These are phyloP conservation scores for Clitocybe nebularis DNA, from an alignment of 1,284 basidiomycete genomes.

Conservation along the genomic window DNA sequence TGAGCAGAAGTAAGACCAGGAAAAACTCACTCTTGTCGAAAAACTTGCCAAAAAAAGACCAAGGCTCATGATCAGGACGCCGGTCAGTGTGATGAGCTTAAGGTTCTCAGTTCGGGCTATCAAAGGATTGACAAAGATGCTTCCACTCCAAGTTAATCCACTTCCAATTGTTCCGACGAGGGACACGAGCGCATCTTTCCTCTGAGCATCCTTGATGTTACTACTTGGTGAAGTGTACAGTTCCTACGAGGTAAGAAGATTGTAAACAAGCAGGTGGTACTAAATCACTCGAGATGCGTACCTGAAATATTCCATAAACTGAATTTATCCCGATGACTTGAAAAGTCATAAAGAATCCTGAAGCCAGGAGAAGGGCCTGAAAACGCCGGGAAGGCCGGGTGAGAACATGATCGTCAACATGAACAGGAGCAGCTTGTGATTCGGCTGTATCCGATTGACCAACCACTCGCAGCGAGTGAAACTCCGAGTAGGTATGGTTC, in stretches of 20 bases:
- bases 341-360: constrained; percentile 42
- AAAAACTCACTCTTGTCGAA: constrained; percentile 27
- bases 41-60: constrained; percentile 39
- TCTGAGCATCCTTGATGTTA: constrained; percentile 31
- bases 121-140: constrained; percentile 40
- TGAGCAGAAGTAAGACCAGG: background rate
- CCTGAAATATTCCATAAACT: constrained; percentile 22
- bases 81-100: constrained; percentile 33
- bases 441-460: too few species aligned
- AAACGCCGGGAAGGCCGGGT: too few species aligned
- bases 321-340: constrained; percentile 41
- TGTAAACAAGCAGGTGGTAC: background rate
- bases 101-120: constrained; percentile 32
- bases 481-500: too few species aligned
- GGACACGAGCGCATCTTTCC: constrained; percentile 38
- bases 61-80: constrained; percentile 37
- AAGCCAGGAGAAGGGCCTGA: constrained; percentile 33
- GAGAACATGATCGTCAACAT: too few species aligned
- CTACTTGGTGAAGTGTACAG: constrained; percentile 37
- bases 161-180: constrained; percentile 41
- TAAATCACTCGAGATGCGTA: too few species aligned
- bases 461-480: too few species aligned
- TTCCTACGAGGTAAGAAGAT: constrained; percentile 26
- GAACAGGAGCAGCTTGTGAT: too few species aligned
- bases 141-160: constrained; percentile 44